phyloP scores from a whole-genome alignment of 2,329 filamentous ascomycete genomes.

The Hypoxylon sp. region DNA sequence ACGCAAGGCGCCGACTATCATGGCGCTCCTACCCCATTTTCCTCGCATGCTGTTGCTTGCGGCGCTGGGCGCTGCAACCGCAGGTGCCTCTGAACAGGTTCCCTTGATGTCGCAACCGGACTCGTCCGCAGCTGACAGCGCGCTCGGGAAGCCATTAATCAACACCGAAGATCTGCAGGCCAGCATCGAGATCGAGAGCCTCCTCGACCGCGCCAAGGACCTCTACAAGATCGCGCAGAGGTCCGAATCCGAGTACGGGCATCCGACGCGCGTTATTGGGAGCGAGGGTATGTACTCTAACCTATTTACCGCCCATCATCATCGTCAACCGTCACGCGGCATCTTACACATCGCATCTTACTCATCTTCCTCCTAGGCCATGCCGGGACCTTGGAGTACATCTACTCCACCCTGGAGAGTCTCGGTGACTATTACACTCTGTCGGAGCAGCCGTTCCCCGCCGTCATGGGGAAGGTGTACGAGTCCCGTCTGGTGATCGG shows the following conservation, averaged over 20 bases:
- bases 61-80: conserved; percentile 30
- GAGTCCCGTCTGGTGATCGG: conserved; percentile 67
- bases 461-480: conserved; percentile 66
- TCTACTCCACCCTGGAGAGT: conserved; percentile 61
- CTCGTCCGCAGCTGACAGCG: conserved; percentile 18
- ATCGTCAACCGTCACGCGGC: neutral
- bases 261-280: conserved; percentile 75
- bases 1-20: conserved; percentile 7
- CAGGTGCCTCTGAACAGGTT: conserved; percentile 41
- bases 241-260: conserved; percentile 66
- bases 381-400: conserved; percentile 68
- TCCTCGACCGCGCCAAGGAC: conserved; percentile 65
- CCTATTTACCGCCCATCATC: too few relatives aligned
- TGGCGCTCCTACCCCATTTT: conserved; percentile 14
- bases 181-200: conserved; percentile 62
- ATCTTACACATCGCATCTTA: conserved; percentile 10
- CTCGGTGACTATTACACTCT: conserved; percentile 69
- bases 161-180: conserved; percentile 64
- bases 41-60: conserved; percentile 14
- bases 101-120: conserved; percentile 36
- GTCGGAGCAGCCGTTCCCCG: conserved; percentile 69
- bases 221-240: conserved; percentile 70
- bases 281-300: conserved; percentile 59
- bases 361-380: conserved; percentile 58
- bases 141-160: conserved; percentile 51